A percentile compares a stretch with the other conserved stretches of the same genome.
Conservation (phyloP, 768 basidiomycete genomes). For the Galerina sulciceps region DNA sequence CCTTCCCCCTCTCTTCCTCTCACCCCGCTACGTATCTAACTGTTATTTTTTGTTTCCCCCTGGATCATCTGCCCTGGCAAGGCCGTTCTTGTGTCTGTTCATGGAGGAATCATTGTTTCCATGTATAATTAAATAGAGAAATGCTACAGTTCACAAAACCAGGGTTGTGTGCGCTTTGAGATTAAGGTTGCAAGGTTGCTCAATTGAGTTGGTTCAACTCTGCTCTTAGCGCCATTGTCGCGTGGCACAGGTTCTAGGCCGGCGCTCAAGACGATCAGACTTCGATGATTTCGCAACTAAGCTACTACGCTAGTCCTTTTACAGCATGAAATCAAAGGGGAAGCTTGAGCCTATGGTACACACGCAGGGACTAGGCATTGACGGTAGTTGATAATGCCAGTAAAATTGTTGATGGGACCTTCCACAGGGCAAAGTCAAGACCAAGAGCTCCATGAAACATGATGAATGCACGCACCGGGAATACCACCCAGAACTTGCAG, state of each 20-base stretch:
- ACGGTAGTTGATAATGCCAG: slow-evolving; percentile 34
- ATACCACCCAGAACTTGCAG: slow-evolving; percentile 25
- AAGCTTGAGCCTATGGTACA: not conserved
- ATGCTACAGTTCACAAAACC: slow-evolving; percentile 34
- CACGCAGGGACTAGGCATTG: slow-evolving; percentile 11
- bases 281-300: not conserved
- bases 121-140: slow-evolving; percentile 49
- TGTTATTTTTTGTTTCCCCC: slow-evolving; percentile 36
- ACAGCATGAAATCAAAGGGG: not conserved
- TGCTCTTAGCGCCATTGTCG: no score
- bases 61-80: slow-evolving; percentile 36
- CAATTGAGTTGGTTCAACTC: no score
- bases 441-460: not conserved
- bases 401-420: slow-evolving; percentile 43
- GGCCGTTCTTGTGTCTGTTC: slow-evolving; percentile 29
- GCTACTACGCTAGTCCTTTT: not conserved
- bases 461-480: slow-evolving; percentile 17
- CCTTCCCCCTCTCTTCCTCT: slow-evolving; percentile 10
- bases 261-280: no score
- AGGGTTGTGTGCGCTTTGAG: not conserved
- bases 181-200: not conserved
- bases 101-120: slow-evolving; percentile 36
- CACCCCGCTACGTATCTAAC: slow-evolving; percentile 32
- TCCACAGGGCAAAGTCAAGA: not conserved
- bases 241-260: no score